phyloP scores from a whole-genome alignment of 2,329 filamentous ascomycete genomes.

The Pseudogymnoascus sp. region DNA sequence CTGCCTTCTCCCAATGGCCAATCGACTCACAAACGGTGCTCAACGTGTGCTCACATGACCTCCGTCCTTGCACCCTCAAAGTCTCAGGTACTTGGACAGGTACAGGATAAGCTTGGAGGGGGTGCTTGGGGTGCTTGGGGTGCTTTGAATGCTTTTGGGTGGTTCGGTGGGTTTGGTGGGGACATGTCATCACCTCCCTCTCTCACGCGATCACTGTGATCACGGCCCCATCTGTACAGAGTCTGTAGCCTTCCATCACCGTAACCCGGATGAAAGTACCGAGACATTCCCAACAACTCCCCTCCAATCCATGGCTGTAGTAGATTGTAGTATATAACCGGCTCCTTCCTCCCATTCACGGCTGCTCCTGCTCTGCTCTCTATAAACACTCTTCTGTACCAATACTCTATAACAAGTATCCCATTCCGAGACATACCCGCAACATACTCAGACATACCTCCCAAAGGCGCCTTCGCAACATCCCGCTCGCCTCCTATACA shows the following conservation, averaged over 20 bases:
- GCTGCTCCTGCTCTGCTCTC: background rate
- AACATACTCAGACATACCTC: conserved; percentile 3
- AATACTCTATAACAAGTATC: background rate
- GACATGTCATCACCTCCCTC: conserved; percentile 9
- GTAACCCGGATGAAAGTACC: background rate
- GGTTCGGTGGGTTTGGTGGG: background rate
- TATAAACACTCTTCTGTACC: background rate
- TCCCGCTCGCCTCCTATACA: background rate
- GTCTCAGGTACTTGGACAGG: background rate
- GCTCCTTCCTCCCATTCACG: background rate
- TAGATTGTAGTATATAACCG: background rate
- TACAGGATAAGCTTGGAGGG: background rate
- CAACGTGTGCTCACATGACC: background rate
- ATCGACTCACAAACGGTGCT: background rate
- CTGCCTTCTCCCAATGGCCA: background rate
- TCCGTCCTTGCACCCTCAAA: background rate
- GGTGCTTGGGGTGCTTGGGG: background rate
- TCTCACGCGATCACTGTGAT: conserved; percentile 7
- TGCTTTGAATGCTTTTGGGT: background rate
- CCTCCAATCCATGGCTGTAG: background rate
- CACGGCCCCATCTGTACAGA: background rate
- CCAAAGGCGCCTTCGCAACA: background rate
- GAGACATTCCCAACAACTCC: background rate
- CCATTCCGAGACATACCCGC: background rate
- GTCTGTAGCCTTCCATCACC: background rate